Percentiles rank a stretch among this genome's conserved stretches.
Conservation (phyloP, 169 alveolate species). For the Hepatocystis sp. region DNA sequence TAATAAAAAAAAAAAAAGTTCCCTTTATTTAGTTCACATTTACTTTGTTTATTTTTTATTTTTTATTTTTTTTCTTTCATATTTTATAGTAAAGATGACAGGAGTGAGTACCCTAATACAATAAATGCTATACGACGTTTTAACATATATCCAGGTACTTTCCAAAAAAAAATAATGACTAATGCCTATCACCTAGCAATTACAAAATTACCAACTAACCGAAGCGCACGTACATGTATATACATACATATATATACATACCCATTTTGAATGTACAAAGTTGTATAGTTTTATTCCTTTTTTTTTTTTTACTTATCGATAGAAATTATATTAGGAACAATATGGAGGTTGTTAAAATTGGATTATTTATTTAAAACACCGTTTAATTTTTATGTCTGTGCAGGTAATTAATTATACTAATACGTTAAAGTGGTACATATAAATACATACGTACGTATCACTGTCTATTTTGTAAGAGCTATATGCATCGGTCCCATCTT, state of each 20-base stretch:
- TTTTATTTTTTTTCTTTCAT: not conserved
- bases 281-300: not conserved
- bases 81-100: constrained; percentile 22
- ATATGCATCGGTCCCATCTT: not conserved
- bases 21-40: not conserved
- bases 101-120: constrained; percentile 64
- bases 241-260: not conserved
- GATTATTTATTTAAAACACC: constrained; percentile 23
- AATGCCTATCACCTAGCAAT: too few relatives aligned
- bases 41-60: too few relatives aligned
- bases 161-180: not conserved
- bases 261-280: not conserved
- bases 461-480: not conserved
- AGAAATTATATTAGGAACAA: constrained; percentile 44
- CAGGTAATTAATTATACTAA: constrained; percentile 15
- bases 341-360: constrained; percentile 35
- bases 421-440: not conserved
- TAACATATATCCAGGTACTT: constrained; percentile 47
- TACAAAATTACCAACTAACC: too few relatives aligned
- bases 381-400: constrained; percentile 42
- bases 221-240: not conserved
- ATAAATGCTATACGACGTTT: constrained; percentile 65
- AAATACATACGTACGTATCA: not conserved
- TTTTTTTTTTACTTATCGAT: not conserved
- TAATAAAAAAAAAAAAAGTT: not conserved